Base-by-base conservation (phyloP, 2,329 filamentous ascomycete genomes). In the Aspergillus ustus region DNA sequence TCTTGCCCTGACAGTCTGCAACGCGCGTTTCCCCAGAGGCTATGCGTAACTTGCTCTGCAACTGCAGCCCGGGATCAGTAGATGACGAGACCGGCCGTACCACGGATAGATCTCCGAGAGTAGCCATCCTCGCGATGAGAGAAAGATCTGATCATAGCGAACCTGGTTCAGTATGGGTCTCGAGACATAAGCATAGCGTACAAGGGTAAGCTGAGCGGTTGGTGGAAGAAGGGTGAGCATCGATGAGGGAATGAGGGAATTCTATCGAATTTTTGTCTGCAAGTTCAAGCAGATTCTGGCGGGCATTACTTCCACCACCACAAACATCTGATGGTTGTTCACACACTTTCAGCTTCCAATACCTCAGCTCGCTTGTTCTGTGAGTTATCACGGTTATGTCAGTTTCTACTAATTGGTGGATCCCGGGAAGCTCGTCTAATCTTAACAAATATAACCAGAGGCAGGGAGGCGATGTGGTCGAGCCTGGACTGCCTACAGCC, bases 1-100 rank as follows among this genome's bases (percentile, higher is more conserved):
- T 40, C 31, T 19, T 50, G 54, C 54, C 54, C 54, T 57, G 54
- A 11, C 29, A 57, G 46, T 20, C 49, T 46, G 20, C 53, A 49
- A 20, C 13, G 25, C 40, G 28, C 44, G 28, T n/a, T 44, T 7
- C 29, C 20, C 29, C 19, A 8, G 31, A 15, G 19, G 11, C 19
- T 3, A 25, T 4, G 34, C 13, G 2, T 40, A 40, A 40, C 34
- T 40, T 15, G 34, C 4, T 13, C 15, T 40, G 34, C 34, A 15
- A 5, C 15, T 11, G 15, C 34, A 40, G 15, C 15, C 34, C 34
- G 34, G 34, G 34, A 15, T 40, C 9, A 40, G 34, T 40, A 40
- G 34, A 40, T 4, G 34, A 13, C 6, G 34, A 15, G 34, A 5
- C 11, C 11, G 34, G 34, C 8, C n/a, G 19, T 52, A 34, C 11